These are phyloP conservation scores for Apiotrichum montevideense DNA, from an alignment of 1,284 basidiomycete species.

Conservation along the genomic window DNA sequence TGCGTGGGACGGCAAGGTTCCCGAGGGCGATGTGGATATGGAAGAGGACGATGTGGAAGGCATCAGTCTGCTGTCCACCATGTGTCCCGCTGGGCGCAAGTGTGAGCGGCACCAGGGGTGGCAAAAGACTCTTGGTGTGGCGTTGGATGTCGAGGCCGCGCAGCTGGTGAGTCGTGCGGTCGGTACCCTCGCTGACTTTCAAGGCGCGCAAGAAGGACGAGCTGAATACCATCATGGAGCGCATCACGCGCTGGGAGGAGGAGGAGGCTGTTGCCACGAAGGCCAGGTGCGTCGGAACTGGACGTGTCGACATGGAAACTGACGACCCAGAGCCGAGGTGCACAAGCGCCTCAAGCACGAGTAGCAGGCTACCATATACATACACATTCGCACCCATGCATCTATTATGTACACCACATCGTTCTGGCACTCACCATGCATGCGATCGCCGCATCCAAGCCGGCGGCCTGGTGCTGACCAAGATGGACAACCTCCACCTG, in stretches of 20 bases:
- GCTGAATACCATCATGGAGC: slow-evolving; percentile 1
- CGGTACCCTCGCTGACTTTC: background rate
- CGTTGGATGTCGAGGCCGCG: slow-evolving; percentile 28
- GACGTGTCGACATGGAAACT: slow-evolving; percentile 1
- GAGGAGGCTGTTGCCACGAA: background rate
- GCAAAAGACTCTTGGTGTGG: slow-evolving; percentile 32
- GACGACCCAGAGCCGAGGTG: background rate
- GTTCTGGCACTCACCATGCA: background rate
- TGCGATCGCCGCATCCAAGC: background rate
- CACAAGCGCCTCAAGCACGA: background rate
- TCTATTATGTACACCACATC: background rate
- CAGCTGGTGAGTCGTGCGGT: slow-evolving; percentile 21
- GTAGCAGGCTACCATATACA: too few species aligned
- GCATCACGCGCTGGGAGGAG: background rate
- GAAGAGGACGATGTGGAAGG: slow-evolving; percentile 5
- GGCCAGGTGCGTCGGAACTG: slow-evolving; percentile 1
- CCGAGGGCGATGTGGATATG: slow-evolving; percentile 2
- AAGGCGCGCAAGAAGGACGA: slow-evolving; percentile 13
- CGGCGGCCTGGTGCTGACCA: background rate
- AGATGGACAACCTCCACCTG: background rate
- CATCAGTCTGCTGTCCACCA: background rate
- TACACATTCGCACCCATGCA: background rate
- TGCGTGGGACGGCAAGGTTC: slow-evolving; percentile 10
- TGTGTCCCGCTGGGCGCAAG: slow-evolving; percentile 22
- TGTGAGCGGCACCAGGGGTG: slow-evolving; percentile 43